Conservation (phyloP, 2,329 filamentous ascomycete species). For the Elsinoe fawcettii region DNA sequence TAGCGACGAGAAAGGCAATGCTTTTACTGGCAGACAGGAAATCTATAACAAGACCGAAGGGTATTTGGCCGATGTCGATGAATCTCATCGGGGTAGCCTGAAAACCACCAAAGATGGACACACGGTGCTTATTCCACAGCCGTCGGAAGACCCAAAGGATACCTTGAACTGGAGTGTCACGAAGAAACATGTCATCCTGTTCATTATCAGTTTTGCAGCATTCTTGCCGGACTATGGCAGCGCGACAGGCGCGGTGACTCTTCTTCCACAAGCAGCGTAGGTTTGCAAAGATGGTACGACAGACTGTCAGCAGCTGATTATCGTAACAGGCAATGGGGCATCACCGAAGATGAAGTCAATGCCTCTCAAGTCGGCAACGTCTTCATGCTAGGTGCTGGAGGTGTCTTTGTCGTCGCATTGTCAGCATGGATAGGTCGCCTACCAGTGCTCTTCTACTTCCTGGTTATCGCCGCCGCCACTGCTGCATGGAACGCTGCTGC, state of each 20-base stretch:
- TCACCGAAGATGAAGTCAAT: constrained; percentile 34
- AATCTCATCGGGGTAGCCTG: constrained; percentile 32
- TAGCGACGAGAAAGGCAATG: constrained; percentile 2
- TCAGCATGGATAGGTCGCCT: constrained; percentile 39
- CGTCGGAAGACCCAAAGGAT: constrained; percentile 25
- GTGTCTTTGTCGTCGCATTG: constrained; percentile 35
- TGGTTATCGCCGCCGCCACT: constrained; percentile 31
- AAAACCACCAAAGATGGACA: constrained; percentile 30
- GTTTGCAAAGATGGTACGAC: not conserved
- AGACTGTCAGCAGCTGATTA: constrained; percentile 15
- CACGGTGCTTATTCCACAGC: constrained; percentile 19
- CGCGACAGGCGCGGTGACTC: constrained; percentile 34
- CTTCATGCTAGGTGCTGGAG: constrained; percentile 39
- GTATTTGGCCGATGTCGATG: constrained; percentile 28
- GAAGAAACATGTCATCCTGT: constrained; percentile 35
- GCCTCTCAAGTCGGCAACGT: constrained; percentile 36
- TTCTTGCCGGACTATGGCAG: constrained; percentile 39
- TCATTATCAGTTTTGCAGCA: constrained; percentile 33
- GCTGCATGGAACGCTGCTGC: constrained; percentile 35
- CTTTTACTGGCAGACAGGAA: not conserved
- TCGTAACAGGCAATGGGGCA: constrained; percentile 27
- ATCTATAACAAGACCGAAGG: constrained; percentile 20
- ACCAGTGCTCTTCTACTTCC: constrained; percentile 38
- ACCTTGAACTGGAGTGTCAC: constrained; percentile 24
- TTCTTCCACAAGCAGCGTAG: constrained; percentile 33